phyloP scores from a whole-genome alignment of 2,329 filamentous ascomycete species.

The Colletotrichum cuscutae region DNA sequence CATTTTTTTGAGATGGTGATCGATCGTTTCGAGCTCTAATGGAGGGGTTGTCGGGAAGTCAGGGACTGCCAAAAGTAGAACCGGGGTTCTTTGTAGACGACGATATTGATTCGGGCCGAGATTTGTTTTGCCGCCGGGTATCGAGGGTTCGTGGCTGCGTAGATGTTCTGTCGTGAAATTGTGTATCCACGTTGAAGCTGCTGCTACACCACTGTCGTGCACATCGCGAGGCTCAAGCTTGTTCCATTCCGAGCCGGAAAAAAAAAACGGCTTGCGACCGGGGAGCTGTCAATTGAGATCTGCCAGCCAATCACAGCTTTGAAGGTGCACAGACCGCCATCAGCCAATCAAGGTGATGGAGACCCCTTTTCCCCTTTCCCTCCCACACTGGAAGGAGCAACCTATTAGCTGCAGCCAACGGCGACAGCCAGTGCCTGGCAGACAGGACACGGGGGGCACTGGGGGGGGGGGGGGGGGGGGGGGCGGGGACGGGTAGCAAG shows the following conservation, averaged over 20 bases:
- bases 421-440: slow-evolving; percentile 31
- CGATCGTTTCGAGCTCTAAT: slow-evolving; percentile 21
- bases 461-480: background rate
- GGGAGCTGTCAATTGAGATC: slow-evolving; percentile 31
- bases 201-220: slow-evolving; percentile 1
- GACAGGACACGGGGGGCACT: slow-evolving; percentile 23
- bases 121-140: background rate
- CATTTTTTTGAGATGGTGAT: slow-evolving; percentile 50
- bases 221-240: slow-evolving; percentile 27
- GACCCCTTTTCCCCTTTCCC: slow-evolving; percentile 52
- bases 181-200: background rate
- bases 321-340: slow-evolving; percentile 14
- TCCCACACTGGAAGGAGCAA: slow-evolving; percentile 44
- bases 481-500: slow-evolving; percentile 26
- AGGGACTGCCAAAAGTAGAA: background rate
- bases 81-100: too few relatives aligned
- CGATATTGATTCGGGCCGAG: background rate
- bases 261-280: slow-evolving; percentile 29
- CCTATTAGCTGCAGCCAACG: slow-evolving; percentile 36
- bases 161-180: background rate
- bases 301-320: slow-evolving; percentile 34
- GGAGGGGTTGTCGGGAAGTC: background rate
- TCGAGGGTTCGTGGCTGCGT: background rate
- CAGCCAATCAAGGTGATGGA: slow-evolving; percentile 33
- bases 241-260: slow-evolving; percentile 9